phyloP scores from a whole-genome alignment of 805 yeast species.

The Lipomyces sp. region DNA sequence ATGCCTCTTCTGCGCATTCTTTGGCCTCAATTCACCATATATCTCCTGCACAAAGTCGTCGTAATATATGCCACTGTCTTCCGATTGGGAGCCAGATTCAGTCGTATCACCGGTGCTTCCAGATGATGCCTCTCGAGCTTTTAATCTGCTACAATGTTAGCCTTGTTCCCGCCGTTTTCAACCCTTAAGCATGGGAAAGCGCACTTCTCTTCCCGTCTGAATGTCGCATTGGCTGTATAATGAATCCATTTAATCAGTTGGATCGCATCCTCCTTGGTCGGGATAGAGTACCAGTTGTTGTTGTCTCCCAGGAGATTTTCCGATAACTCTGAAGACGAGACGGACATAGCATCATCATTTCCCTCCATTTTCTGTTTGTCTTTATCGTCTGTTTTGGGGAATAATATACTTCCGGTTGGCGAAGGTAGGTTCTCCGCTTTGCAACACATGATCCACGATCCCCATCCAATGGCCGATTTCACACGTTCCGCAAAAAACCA shows the following conservation, averaged over 20 bases:
- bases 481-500: slow-evolving; percentile 40
- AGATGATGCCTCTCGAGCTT: too few species aligned
- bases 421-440: slow-evolving; percentile 23
- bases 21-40: neutral
- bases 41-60: slow-evolving; percentile 21
- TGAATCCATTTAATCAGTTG: slow-evolving; percentile 22
- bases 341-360: slow-evolving; percentile 13
- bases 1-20: neutral
- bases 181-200: neutral
- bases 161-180: neutral
- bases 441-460: slow-evolving; percentile 37
- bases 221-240: slow-evolving; percentile 6
- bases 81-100: too few species aligned
- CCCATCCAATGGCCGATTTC: slow-evolving; percentile 36
- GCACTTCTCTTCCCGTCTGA: slow-evolving; percentile 4
- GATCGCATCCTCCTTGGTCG: slow-evolving; percentile 18
- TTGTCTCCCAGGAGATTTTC: slow-evolving; percentile 21
- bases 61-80: neutral
- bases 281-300: slow-evolving; percentile 26
- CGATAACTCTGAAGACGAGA: slow-evolving; percentile 18
- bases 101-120: too few species aligned
- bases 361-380: neutral
- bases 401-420: slow-evolving; percentile 24
- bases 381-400: slow-evolving; percentile 13
- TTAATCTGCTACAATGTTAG: too few species aligned